Evolutionary conservation across 192 early-diverging fungal species (phyloP).

Genomic region (Haplosporangium gracile): DNA sequence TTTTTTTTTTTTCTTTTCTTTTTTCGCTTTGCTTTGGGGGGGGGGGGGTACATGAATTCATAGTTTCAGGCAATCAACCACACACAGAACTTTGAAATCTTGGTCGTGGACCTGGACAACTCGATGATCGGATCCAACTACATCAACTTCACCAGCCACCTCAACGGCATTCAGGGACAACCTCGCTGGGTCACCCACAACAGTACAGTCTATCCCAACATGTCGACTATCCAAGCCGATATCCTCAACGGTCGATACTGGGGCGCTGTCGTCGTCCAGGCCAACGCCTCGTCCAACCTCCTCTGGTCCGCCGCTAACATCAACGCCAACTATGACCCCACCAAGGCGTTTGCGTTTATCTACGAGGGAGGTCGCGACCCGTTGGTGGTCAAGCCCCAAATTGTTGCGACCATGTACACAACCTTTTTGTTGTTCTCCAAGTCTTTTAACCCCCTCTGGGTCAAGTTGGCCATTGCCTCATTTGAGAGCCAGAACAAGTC

Average conservation of each 20-base stretch:
- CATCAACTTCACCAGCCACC: conserved; percentile 19
- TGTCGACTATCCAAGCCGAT: conserved; percentile 7
- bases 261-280: conserved; percentile 44
- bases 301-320: conserved; percentile 6
- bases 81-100: conserved; percentile 28
- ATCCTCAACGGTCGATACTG: conserved; percentile 32
- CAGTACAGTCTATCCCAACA: conserved; percentile 5
- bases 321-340: conserved; percentile 30
- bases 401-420: conserved; percentile 46
- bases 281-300: conserved; percentile 34
- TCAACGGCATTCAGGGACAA: conserved; percentile 27
- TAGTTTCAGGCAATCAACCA: conserved; percentile 30
- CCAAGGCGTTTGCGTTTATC: conserved; percentile 32
- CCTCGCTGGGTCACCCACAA: conserved; percentile 21
- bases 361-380: conserved; percentile 49
- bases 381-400: conserved; percentile 36
- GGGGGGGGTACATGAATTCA: neutral
- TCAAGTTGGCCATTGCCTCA: conserved; percentile 14
- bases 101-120: conserved; percentile 46
- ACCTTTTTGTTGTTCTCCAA: conserved; percentile 37
- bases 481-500: neutral
- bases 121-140: conserved; percentile 38
- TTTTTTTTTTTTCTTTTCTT: neutral
- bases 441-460: conserved; percentile 38
- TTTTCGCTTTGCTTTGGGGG: too few relatives aligned